phyloP scores from a whole-genome alignment of 2,329 filamentous ascomycete genomes.

The Teratosphaeria gauchensis region DNA sequence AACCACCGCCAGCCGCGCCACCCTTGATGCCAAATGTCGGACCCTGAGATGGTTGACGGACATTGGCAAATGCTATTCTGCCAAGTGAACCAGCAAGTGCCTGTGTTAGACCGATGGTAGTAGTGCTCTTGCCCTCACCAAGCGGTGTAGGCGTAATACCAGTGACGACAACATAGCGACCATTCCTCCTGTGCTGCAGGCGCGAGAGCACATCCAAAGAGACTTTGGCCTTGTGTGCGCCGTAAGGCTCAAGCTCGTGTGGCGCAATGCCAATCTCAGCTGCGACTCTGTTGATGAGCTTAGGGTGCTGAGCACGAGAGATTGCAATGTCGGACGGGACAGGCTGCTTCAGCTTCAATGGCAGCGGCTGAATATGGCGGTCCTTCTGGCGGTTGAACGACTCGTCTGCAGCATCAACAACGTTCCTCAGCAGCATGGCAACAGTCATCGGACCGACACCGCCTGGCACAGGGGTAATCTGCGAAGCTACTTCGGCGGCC shows the following conservation, averaged over 20 bases:
- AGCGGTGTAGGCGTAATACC: slow-evolving; percentile 95
- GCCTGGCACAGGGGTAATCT: slow-evolving; percentile 91
- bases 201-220: slow-evolving; percentile 73
- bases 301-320: slow-evolving; percentile 81
- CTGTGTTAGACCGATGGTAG: slow-evolving; percentile 89
- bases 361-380: slow-evolving; percentile 70
- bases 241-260: slow-evolving; percentile 91
- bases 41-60: slow-evolving; percentile 91
- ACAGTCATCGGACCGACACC: slow-evolving; percentile 99
- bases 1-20: slow-evolving; percentile 90
- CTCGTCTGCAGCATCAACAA: slow-evolving; percentile 71
- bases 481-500: slow-evolving; percentile 74
- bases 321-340: slow-evolving; percentile 95
- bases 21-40: slow-evolving; percentile 99
- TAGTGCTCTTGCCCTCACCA: slow-evolving; percentile 96
- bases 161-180: slow-evolving; percentile 83
- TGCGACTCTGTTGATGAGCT: slow-evolving; percentile 76
- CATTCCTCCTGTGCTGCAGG: slow-evolving; percentile 76
- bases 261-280: slow-evolving; percentile 76
- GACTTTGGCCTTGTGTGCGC: slow-evolving; percentile 92
- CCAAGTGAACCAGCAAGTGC: slow-evolving; percentile 82
- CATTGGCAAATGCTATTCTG: slow-evolving; percentile 87
- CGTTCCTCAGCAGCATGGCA: slow-evolving; percentile 94
- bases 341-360: slow-evolving; percentile 65
- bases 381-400: slow-evolving; percentile 78